Evolutionary conservation across 2,329 filamentous ascomycete species (phyloP), one percentile per base, ranked within the genome.

Genomic region (Exophiala dermatitidis): DNA sequence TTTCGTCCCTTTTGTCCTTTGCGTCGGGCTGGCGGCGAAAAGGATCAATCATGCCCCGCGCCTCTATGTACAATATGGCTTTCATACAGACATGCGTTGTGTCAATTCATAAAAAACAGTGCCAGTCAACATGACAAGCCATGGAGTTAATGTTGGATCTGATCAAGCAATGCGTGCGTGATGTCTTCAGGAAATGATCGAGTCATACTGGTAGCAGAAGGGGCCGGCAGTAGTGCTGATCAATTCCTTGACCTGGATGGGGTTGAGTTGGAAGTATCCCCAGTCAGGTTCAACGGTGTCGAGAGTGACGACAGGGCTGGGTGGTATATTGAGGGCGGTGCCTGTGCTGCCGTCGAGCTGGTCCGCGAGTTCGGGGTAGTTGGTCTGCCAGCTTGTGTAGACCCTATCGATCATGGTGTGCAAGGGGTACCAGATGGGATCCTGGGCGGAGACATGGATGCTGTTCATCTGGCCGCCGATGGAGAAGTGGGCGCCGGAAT

Each of bases 181-280:
- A 6, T 41, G 19, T 26, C 4, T 12, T 41, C 9, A 58, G 31
- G 53, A 48, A 30, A 55, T 53, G 37, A 59, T 37, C 36, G 10
- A 56, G 28, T 64, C 62, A 37, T 64, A 64, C 30, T 55, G 53
- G 31, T 64, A 64, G 47, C 62, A 64, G 48, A 63, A 64, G 26
- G 62, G 62, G 7, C 62, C 62, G 4, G 40, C 57, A 4, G 61
- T 64, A 10, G 58, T 64, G 47, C 46, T 59, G 29, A 64, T 50
- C 48, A 64, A 30, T n/a, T 63, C 56, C 29, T 43, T 46, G n/a
- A 64, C 58, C 30, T 50, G 40, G 44, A 61, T 59, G 7, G 50
- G 46, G 8, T 30, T 45, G 30, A 49, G 30, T 32, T 60, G 53
- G 46, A 62, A 58, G 48, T 62, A 59, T 9, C 61, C 60, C 61